Evolutionary conservation across 192 early-diverging fungal genomes (phyloP).

Genomic region (Coemansia nantahalensis): DNA sequence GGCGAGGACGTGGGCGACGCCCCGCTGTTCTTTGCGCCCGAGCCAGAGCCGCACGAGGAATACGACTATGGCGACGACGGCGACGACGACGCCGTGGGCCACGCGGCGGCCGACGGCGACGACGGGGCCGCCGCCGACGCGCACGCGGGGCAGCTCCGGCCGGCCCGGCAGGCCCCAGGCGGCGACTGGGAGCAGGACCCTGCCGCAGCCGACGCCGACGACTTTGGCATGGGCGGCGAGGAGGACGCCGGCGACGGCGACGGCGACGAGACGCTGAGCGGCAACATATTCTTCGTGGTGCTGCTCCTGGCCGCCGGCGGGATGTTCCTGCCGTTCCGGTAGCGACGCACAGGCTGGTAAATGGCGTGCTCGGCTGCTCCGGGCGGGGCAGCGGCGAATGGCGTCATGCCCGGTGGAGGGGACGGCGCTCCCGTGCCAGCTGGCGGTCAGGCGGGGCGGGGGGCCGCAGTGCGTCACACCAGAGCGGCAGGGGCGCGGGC

Average conservation of each 20-base stretch:
- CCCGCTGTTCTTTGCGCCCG: slow-evolving; percentile 50
- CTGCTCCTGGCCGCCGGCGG: slow-evolving; percentile 37
- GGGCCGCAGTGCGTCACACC: no score
- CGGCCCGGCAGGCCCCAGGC: not conserved
- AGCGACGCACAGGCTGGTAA: not conserved
- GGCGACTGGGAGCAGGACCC: slow-evolving; percentile 19
- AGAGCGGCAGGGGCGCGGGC: no score
- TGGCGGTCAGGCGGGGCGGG: no score
- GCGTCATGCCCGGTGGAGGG: no score
- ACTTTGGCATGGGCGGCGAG: not conserved
- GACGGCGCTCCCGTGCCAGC: no score
- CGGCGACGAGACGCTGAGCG: slow-evolving; percentile 17
- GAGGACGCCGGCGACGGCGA: slow-evolving; percentile 8
- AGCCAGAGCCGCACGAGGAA: no score
- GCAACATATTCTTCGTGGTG: slow-evolving; percentile 24
- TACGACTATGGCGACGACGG: slow-evolving; percentile 10
- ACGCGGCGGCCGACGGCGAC: slow-evolving; percentile 15
- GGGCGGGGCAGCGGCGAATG: no score
- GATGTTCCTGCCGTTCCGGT: slow-evolving; percentile 38
- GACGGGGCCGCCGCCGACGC: slow-evolving; percentile 1
- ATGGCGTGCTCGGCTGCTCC: no score
- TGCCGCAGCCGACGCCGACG: no score
- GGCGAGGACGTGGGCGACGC: slow-evolving; percentile 59
- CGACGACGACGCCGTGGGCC: slow-evolving; percentile 7
- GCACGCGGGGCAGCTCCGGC: slow-evolving; percentile 2